Base-by-base conservation (phyloP, 257 asterid species). In the Solanum rostratum region DNA sequence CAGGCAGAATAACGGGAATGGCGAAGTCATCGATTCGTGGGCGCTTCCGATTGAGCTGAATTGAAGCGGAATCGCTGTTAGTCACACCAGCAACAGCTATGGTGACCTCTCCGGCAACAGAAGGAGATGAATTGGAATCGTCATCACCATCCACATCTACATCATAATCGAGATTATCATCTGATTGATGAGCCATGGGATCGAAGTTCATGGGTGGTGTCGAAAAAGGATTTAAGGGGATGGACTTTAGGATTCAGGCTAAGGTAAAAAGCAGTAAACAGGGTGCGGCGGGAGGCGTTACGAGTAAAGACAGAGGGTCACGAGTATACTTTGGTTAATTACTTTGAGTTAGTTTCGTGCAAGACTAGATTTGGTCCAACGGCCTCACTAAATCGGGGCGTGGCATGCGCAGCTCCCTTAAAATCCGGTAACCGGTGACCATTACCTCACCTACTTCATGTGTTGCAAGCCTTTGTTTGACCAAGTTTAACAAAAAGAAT, bases 61-160 rank as follows among this genome's bases (percentile, higher is more conserved):
- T 73, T 41, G 68, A 60, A 11, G 79, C 27, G 19, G 82, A 78
- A 50, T 50, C 82, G 15, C 37, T 52, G 16, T 41, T 24, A 14
- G 81, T 14, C 2, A 46, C 84, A 30, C 92, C 89, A 1, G 95
- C 91, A 45, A 92, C 89, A 16, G 94, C 98, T 83, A 92, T 85
- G 15, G 97, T 93, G 7, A 95, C 97, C 19, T 86, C 90, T 2
- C 89, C 88, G 50, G 92, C 89, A 49, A 83, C 84, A 14, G 89
- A 88, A 29, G 95, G 89, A 18, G 97, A 91, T 9, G 96, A 90
- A 52, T 94, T 90, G 46, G 98, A 92, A 74, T 93, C 95, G 62
- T 93, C 95, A 4, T 93, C 97, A 71, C 88, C 94, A 71, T 92
- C 98, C 73, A 88, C 89, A n/a, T 88, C 92, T 13, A 92, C 91